Evolutionary conservation across 2,329 filamentous ascomycete genomes (phyloP).

Genomic region (Aspergillus awamori): DNA sequence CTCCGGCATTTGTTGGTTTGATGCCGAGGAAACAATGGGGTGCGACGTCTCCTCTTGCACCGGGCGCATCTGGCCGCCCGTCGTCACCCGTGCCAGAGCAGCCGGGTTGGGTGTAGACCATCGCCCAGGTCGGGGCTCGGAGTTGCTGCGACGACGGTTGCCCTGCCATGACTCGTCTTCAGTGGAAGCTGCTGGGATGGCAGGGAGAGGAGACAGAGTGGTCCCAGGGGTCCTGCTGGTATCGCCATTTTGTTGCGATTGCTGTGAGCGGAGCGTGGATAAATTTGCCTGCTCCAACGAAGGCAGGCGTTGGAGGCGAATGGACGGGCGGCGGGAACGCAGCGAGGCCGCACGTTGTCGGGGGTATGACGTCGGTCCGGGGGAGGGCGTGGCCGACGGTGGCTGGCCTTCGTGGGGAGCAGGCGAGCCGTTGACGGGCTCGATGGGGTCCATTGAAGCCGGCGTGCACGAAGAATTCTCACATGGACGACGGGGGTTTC

Average conservation of each 20-base stretch:
- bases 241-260: slow-evolving; percentile 3
- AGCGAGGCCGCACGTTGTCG: slow-evolving; percentile 29
- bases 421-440: slow-evolving; percentile 31
- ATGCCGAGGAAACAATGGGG: slow-evolving; percentile 13
- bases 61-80: slow-evolving; percentile 33
- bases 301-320: slow-evolving; percentile 30
- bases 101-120: slow-evolving; percentile 33
- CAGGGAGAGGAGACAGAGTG: not conserved
- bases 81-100: slow-evolving; percentile 25
- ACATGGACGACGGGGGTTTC: slow-evolving; percentile 2
- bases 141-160: slow-evolving; percentile 44
- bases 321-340: slow-evolving; percentile 36
- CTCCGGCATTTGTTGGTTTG: slow-evolving; percentile 16
- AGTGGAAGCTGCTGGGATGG: slow-evolving; percentile 14
- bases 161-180: slow-evolving; percentile 33
- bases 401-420: slow-evolving; percentile 18
- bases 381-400: slow-evolving; percentile 17
- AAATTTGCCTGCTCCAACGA: slow-evolving; percentile 17
- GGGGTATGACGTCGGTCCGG: slow-evolving; percentile 25
- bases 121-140: slow-evolving; percentile 42
- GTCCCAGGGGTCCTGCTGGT: slow-evolving; percentile 11
- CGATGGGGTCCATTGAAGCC: slow-evolving; percentile 44
- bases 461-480: slow-evolving; percentile 1
- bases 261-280: slow-evolving; percentile 7
- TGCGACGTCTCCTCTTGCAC: slow-evolving; percentile 38